phyloP scores from a whole-genome alignment of 2,329 filamentous ascomycete genomes.

The Trichoderma arundinaceum region DNA sequence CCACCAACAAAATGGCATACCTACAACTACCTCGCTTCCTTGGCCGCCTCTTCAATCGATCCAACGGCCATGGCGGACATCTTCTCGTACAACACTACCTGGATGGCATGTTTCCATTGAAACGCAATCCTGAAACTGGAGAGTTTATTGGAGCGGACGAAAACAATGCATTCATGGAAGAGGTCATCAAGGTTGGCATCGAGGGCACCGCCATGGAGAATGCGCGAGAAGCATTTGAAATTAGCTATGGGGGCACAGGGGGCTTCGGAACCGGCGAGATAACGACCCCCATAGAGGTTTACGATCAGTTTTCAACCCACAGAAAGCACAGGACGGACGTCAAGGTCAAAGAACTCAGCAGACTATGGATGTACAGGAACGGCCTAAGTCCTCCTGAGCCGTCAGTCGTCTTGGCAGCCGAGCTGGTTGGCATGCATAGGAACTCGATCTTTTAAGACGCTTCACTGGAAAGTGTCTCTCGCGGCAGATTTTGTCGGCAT shows the following conservation, averaged over 20 bases:
- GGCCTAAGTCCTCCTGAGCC: slow-evolving; percentile 57
- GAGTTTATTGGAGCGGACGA: slow-evolving; percentile 52
- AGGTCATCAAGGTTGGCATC: slow-evolving; percentile 54
- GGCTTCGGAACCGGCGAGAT: slow-evolving; percentile 47
- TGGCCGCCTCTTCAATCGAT: slow-evolving; percentile 64
- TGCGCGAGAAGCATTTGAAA: slow-evolving; percentile 54
- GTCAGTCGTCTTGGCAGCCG: slow-evolving; percentile 45
- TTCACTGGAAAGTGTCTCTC: too few relatives aligned
- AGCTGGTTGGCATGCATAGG: slow-evolving; percentile 40
- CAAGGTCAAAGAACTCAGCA: slow-evolving; percentile 65
- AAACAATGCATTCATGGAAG: slow-evolving; percentile 66
- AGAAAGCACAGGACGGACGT: slow-evolving; percentile 45
- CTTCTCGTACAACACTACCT: slow-evolving; percentile 67
- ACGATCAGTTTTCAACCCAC: slow-evolving; percentile 41
- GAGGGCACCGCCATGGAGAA: slow-evolving; percentile 52
- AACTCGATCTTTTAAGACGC: slow-evolving; percentile 19
- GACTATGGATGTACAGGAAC: slow-evolving; percentile 68
- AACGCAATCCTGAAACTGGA: slow-evolving; percentile 49
- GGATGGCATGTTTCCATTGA: slow-evolving; percentile 65
- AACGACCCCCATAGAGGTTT: slow-evolving; percentile 47
- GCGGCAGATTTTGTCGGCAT: neutral
- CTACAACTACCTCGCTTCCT: slow-evolving; percentile 64
- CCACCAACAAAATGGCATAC: slow-evolving; percentile 49
- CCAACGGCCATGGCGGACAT: slow-evolving; percentile 58
- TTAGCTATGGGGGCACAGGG: slow-evolving; percentile 52